Conservation (phyloP, 257 asterid species). For the Solanum lignicaule region DNA sequence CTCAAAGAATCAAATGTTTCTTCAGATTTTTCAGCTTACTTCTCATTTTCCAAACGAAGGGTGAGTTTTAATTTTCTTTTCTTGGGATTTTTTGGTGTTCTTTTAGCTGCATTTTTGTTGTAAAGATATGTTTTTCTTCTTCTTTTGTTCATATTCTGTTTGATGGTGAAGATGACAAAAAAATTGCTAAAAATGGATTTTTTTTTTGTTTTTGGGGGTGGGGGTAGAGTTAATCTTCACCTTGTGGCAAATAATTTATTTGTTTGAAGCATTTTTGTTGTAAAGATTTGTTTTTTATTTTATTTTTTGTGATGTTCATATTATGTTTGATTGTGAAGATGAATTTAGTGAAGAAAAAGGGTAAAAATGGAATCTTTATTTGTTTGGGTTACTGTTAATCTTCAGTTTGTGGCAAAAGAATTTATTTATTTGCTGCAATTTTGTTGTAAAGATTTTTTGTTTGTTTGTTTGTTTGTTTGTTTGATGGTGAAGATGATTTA, state of each 20-base stretch:
- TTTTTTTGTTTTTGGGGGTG: not conserved
- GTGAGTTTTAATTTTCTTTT: conserved; percentile 3
- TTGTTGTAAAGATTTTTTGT: not conserved
- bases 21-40: not conserved
- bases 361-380: not conserved
- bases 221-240: not conserved
- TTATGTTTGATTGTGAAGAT: not conserved
- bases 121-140: not conserved
- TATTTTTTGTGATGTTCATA: not conserved
- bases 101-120: not conserved
- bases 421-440: not conserved
- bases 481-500: not conserved
- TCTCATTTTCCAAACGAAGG: not conserved
- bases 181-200: not conserved
- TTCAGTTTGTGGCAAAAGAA: not conserved
- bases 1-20: conserved; percentile 2
- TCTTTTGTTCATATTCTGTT: not conserved
- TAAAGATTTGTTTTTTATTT: not conserved
- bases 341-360: not conserved
- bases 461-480: not conserved
- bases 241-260: not conserved
- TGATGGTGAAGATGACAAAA: not conserved
- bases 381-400: not conserved
- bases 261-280: not conserved
- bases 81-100: not conserved